Conservation (phyloP, 2,329 filamentous ascomycete species). For the Gaeumannomyces sp. region DNA sequence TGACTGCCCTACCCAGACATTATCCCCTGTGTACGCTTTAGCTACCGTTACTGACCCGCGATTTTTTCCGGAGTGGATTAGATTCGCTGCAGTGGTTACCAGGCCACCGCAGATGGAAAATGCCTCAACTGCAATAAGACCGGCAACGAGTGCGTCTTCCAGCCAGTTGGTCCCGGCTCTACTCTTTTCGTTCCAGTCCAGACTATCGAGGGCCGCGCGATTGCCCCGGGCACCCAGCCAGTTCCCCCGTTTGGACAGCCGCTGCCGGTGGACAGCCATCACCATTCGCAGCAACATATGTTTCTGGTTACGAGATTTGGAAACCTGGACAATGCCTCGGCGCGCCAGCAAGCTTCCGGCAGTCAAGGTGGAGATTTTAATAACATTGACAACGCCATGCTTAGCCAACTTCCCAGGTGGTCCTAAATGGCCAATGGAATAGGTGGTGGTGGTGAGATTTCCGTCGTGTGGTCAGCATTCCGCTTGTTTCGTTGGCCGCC, state of each 20-base stretch:
- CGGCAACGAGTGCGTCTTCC: conserved; percentile 56
- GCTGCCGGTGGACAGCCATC: conserved; percentile 26
- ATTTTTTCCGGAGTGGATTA: conserved; percentile 19
- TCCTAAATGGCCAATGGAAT: too few relatives aligned
- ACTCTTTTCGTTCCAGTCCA: conserved; percentile 55
- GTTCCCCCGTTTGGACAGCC: conserved; percentile 54
- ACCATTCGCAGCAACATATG: conserved; percentile 28
- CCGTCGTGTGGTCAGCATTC: too few relatives aligned
- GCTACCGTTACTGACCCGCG: not conserved
- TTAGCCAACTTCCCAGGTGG: not conserved
- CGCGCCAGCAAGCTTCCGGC: not conserved
- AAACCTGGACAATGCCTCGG: not conserved
- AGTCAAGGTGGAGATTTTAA: not conserved
- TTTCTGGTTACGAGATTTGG: conserved; percentile 4
- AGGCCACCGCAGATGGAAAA: conserved; percentile 52
- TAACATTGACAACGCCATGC: not conserved
- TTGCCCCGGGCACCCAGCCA: conserved; percentile 47
- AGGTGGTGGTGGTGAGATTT: too few relatives aligned
- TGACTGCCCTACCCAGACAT: not conserved
- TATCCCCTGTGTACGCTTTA: too few relatives aligned
- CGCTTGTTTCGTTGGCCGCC: too few relatives aligned
- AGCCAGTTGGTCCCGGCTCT: conserved; percentile 46
- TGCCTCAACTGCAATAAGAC: conserved; percentile 57
- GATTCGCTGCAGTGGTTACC: conserved; percentile 57
- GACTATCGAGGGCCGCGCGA: conserved; percentile 48